These are phyloP conservation scores for Aeschynomene evenia DNA, from an alignment of 306 rosid species.

Conservation along the genomic window DNA sequence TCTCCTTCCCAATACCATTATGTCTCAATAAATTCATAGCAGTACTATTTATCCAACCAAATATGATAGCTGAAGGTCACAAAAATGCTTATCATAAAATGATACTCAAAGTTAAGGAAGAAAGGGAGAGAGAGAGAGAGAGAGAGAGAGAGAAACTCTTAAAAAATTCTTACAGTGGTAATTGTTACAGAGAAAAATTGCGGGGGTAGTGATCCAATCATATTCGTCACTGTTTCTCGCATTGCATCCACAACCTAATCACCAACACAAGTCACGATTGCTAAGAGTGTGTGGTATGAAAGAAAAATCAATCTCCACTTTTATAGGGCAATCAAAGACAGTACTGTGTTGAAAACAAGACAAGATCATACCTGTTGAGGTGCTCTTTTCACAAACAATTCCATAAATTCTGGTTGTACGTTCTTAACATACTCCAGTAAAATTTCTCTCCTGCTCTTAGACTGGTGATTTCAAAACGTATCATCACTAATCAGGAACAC, in stretches of 20 bases:
- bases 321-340: background rate
- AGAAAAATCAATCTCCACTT: constrained; percentile 15
- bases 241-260: constrained; percentile 92
- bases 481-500: constrained; percentile 22
- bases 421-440: constrained; percentile 89
- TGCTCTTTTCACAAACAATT: constrained; percentile 89
- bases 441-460: constrained; percentile 88
- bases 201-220: constrained; percentile 97
- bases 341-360: background rate
- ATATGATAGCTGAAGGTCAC: background rate
- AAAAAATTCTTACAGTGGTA: constrained; percentile 60
- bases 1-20: background rate
- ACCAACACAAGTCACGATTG: constrained; percentile 20
- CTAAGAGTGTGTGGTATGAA: background rate
- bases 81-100: constrained; percentile 17
- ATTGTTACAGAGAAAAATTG: constrained; percentile 87
- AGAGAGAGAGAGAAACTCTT: background rate
- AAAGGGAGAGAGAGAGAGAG: background rate
- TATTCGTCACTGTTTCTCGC: constrained; percentile 97
- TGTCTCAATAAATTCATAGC: background rate
- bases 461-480: constrained; percentile 45
- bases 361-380: constrained; percentile 70
- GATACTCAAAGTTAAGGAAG: background rate
- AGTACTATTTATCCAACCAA: background rate
- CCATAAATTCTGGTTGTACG: constrained; percentile 98